Conservation (phyloP, 345 rosid genomes). For the Excoecaria cochinchinensis region DNA sequence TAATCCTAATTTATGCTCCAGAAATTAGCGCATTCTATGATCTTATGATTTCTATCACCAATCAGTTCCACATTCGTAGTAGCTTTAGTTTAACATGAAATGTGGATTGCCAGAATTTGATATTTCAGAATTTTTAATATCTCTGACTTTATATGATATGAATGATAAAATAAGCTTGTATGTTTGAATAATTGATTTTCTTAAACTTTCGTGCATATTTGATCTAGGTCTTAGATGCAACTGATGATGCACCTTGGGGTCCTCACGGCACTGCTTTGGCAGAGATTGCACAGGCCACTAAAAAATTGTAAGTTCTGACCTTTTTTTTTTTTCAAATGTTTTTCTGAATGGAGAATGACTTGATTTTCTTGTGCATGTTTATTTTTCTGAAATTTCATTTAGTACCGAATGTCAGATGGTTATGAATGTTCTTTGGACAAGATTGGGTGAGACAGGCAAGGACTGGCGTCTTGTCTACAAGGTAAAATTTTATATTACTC, state of each 20-base stretch:
- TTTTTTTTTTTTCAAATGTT: constrained; percentile 8
- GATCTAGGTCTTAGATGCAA: constrained; percentile 89
- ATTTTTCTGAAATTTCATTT: constrained; percentile 29
- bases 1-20: background rate
- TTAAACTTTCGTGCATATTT: constrained; percentile 4
- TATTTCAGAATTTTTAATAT: background rate
- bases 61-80: background rate
- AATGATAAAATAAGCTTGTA: background rate
- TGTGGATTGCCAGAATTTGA: background rate
- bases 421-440: constrained; percentile 92
- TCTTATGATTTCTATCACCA: background rate
- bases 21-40: background rate
- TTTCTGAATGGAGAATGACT: constrained; percentile 1
- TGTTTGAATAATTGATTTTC: background rate
- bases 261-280: constrained; percentile 95
- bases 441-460: constrained; percentile 86
- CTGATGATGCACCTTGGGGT: constrained; percentile 99
- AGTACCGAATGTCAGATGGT: constrained; percentile 94
- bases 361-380: constrained; percentile 12
- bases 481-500: constrained; percentile 40
- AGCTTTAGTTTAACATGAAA: background rate
- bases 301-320: constrained; percentile 62
- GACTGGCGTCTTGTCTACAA: constrained; percentile 99
- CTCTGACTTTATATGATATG: background rate
- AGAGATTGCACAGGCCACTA: constrained; percentile 89